These are phyloP conservation scores for Myxozyma neotropica DNA, from an alignment of 805 yeast species.

Conservation along the genomic window DNA sequence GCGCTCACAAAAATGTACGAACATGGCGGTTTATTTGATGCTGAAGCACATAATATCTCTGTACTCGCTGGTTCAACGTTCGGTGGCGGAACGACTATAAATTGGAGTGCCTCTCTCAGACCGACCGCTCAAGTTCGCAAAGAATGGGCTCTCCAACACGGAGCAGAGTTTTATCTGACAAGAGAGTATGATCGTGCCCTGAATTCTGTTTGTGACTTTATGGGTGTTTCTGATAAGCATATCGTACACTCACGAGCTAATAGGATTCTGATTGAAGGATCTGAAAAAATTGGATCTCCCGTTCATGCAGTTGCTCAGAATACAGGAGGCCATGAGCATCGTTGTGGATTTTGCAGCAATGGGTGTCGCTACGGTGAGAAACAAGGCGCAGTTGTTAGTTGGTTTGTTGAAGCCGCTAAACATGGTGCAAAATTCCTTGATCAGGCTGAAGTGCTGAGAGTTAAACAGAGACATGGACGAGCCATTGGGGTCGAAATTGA, in stretches of 20 bases:
- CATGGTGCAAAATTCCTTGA: conserved; percentile 53
- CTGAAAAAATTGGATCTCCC: conserved; percentile 51
- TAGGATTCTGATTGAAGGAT: conserved; percentile 49
- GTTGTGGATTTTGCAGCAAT: conserved; percentile 52
- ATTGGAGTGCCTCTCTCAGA: conserved; percentile 58
- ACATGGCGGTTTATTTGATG: conserved; percentile 44
- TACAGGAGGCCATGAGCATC: conserved; percentile 47
- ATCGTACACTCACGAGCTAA: conserved; percentile 52
- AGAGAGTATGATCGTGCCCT: conserved; percentile 50
- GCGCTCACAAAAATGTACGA: conserved; percentile 49
- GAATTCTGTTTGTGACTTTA: conserved; percentile 51
- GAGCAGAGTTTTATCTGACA: conserved; percentile 52
- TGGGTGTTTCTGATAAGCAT: conserved; percentile 51
- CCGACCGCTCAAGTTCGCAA: conserved; percentile 55
- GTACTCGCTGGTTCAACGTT: conserved; percentile 56
- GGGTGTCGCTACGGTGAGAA: conserved; percentile 57
- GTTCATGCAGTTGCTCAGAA: conserved; percentile 52
- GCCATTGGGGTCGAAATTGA: conserved; percentile 51
- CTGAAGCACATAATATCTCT: conserved; percentile 44
- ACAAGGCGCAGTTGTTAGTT: conserved; percentile 54
- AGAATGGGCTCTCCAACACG: conserved; percentile 52
- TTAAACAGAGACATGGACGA: conserved; percentile 48
- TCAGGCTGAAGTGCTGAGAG: conserved; percentile 47
- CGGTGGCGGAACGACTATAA: conserved; percentile 62
- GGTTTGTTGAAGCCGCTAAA: conserved; percentile 54